Evolutionary conservation across 2,329 filamentous ascomycete species (phyloP).

Genomic region (Aspergillus sp.): DNA sequence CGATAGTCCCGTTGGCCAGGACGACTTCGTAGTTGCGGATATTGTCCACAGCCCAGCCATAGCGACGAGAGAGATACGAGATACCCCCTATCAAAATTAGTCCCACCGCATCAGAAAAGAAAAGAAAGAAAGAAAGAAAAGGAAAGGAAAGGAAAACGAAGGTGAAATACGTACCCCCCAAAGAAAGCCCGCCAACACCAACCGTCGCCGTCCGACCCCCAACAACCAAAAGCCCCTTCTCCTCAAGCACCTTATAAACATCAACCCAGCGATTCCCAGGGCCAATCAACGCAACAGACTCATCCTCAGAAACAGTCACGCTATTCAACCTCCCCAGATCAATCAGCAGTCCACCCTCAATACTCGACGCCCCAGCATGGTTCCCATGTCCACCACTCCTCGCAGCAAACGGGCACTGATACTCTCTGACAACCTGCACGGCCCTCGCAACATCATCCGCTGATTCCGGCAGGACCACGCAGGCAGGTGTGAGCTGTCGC

Average conservation of each 20-base stretch:
- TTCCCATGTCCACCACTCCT: conserved; percentile 60
- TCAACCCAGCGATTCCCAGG: conserved; percentile 36
- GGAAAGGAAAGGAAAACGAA: too few relatives aligned
- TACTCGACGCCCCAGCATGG: conserved; percentile 54
- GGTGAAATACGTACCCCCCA: conserved; percentile 13
- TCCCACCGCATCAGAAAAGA: too few relatives aligned
- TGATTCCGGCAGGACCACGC: too few relatives aligned
- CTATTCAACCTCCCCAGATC: conserved; percentile 30
- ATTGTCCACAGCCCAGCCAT: conserved; percentile 31
- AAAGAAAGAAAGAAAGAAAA: too few relatives aligned
- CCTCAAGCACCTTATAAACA: conserved; percentile 32
- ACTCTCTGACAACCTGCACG: too few relatives aligned
- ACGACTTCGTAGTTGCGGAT: conserved; percentile 18
- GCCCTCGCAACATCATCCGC: too few relatives aligned
- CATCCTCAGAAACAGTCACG: conserved; percentile 28
- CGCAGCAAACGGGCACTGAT: conserved; percentile 50
- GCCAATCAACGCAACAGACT: conserved; percentile 28
- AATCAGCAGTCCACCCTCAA: conserved; percentile 42
- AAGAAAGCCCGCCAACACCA: conserved; percentile 30
- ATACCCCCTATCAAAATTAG: conserved; percentile 12
- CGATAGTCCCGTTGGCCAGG: too few relatives aligned
- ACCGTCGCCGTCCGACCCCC: conserved; percentile 30
- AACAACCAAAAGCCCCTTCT: conserved; percentile 22
- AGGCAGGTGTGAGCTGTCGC: too few relatives aligned
- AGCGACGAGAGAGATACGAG: conserved; percentile 30